phyloP scores from a whole-genome alignment of 495 filamentous ascomycete species.

The Rusavskia elegans region DNA sequence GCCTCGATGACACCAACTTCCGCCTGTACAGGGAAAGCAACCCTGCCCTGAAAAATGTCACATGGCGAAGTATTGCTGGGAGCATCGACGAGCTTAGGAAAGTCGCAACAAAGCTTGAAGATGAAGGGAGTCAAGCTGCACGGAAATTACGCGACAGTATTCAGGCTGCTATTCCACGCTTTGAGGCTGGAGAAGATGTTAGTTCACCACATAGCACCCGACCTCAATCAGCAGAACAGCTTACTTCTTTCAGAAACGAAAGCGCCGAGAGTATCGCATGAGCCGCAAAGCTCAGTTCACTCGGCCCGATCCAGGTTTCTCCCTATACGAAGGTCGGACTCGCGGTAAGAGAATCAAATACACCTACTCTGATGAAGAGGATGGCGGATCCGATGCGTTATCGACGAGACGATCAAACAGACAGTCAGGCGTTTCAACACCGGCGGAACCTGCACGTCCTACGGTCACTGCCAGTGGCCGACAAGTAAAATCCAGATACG shows the following conservation, averaged over 20 bases:
- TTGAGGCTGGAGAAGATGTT: constrained; percentile 88
- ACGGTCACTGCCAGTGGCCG: constrained; percentile 83
- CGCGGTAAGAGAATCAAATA: constrained; percentile 92
- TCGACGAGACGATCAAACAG: constrained; percentile 56
- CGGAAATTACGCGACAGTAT: constrained; percentile 65
- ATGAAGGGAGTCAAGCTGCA: constrained; percentile 66
- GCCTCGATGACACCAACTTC: constrained; percentile 84
- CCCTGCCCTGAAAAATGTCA: constrained; percentile 54
- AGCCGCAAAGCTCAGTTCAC: constrained; percentile 74
- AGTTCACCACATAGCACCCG: constrained; percentile 7
- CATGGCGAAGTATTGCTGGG: constrained; percentile 88
- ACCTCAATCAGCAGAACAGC: neutral
- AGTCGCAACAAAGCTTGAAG: constrained; percentile 56
- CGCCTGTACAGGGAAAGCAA: constrained; percentile 92
- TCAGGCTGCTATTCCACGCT: constrained; percentile 67
- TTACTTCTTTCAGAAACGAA: constrained; percentile 56
- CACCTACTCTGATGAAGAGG: constrained; percentile 85
- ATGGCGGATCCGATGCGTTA: constrained; percentile 56
- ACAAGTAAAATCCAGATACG: constrained; percentile 59
- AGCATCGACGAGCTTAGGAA: constrained; percentile 70
- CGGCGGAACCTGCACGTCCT: constrained; percentile 52
- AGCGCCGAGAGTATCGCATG: constrained; percentile 78
- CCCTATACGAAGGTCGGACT: constrained; percentile 89
- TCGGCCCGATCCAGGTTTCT: constrained; percentile 78
- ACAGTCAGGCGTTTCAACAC: constrained; percentile 54